Base-by-base conservation (phyloP, 1,284 basidiomycete genomes). In the Ceratobasidium sp. region DNA sequence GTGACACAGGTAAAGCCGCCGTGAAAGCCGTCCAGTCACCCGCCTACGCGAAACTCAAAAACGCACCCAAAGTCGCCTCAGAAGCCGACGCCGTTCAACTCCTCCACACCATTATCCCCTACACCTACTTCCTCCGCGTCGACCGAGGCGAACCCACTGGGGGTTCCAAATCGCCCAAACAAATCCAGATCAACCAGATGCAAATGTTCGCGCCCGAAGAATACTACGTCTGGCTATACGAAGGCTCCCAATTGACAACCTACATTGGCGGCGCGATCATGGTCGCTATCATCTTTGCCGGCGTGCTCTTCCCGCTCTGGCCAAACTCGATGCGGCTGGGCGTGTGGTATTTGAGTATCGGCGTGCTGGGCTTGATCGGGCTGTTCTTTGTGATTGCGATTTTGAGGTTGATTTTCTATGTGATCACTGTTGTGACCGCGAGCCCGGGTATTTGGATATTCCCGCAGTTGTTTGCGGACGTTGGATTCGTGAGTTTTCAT, bases 271-370 rank as follows among this genome's bases (percentile, higher is more conserved):
- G 95, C 13, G 87, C 94, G 28, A 92, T 92, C 46, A 97, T 99
- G 95, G 96, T 99, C 77, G 91, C 89, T 44, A 88, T 98, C 83
- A 96, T 99, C 89, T 92, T 99, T 61, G 97, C 95, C 0, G 97
- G 95, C 1, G 97, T 99, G 84, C 98, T 99, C 96, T 99, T 99
- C 91, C 97, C 97, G 0, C 90, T 99, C 18, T 99, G 98, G 97
- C 97, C 97, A 1, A 91, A 93, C 61, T 92, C 91, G 82, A 92
- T 99, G 89, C 90, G 97, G n/a, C 88, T 97, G 58, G 97, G 97
- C 55, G 97, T 98, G 72, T 99, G 95, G 94, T 99, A 99, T 85
- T 88, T 99, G 81, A 95, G 93, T 81, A 93, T 99, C 78, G 95
- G 87, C 51, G 93, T 97, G 83, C 89, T 99, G 40, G 95, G 95